phyloP scores from a whole-genome alignment of 352 stramenopile species.

The Elongisporangium anandrum region DNA sequence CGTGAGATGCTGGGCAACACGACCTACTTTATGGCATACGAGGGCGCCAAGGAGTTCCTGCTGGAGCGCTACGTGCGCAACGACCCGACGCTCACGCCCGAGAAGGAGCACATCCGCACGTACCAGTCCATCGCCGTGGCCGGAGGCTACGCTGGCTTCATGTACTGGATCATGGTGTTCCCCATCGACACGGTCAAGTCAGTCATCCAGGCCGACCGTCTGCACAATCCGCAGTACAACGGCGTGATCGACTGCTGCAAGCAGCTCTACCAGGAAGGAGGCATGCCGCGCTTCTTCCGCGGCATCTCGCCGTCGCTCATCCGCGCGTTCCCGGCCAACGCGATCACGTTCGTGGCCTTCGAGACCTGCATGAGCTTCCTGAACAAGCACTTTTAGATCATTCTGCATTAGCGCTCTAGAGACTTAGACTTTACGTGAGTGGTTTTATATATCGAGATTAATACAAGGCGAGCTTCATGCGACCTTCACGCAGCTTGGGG shows the following conservation, averaged over 20 bases:
- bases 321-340: slow-evolving; percentile 74
- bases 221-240: slow-evolving; percentile 65
- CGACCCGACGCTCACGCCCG: slow-evolving; percentile 29
- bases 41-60: slow-evolving; percentile 61
- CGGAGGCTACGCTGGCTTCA: slow-evolving; percentile 73
- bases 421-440: slow-evolving; percentile 9
- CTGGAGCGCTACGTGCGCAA: slow-evolving; percentile 48
- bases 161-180: slow-evolving; percentile 83
- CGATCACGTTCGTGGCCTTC: slow-evolving; percentile 84
- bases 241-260: slow-evolving; percentile 64
- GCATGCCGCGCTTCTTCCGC: slow-evolving; percentile 63
- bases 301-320: slow-evolving; percentile 76
- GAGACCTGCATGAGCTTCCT: slow-evolving; percentile 77
- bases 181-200: slow-evolving; percentile 83
- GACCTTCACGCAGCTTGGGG: slow-evolving; percentile 44
- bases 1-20: slow-evolving; percentile 85
- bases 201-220: slow-evolving; percentile 70
- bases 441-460: slow-evolving; percentile 19
- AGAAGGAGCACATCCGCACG: slow-evolving; percentile 54
- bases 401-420: neutral
- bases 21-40: slow-evolving; percentile 82
- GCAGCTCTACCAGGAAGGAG: slow-evolving; percentile 69
- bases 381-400: slow-evolving; percentile 62
- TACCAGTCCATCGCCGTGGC: slow-evolving; percentile 73
- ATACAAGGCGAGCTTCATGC: slow-evolving; percentile 76